Base-by-base conservation (phyloP, 306 rosid species). In the Prunus armeniaca region DNA sequence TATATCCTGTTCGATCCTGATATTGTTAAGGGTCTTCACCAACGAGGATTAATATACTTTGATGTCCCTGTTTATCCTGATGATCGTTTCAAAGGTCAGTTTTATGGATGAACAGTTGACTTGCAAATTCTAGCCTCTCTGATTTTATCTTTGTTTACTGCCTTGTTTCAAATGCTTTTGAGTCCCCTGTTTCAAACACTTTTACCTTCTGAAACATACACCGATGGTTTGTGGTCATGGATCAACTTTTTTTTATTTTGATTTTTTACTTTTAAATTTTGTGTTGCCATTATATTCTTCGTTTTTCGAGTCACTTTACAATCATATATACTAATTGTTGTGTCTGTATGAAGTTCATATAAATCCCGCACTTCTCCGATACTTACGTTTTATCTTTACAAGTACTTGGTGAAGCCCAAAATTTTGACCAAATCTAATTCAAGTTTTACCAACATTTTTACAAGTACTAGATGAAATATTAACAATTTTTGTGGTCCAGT, bases 11-110 rank as follows among this genome's bases (percentile, higher is more conserved):
- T 90, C 62, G 94, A 94, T 75, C 89, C 96, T 64, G 87, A 88
- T 32, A 32, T 86, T 58, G 79, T 90, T 51, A 91, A 82, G 81
- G 93, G 84, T 78, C 94, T 91, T 80, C 81, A 25, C 79, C 86
- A 80, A 79, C 86, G 91, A 45, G 97, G 97, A 65, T 77, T 94
- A 82, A 12, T 91, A 78, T 94, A 94, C 84, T 94, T 91, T 76
- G 97, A 94, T 75, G 94, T 91, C 79, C 94, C 97, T 47, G 86
- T 94, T 65, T 82, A 90, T 84, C 86, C 98, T 3, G 91, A 90
- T 72, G 96, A 94, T 61, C 89, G 97, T 41, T 88, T 94, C 71
- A 91, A 91, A 89, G 97, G 97, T 87, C 65, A 87, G 77, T 77
- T 41, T 63, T 34, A 11, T 56, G 17, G 34, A 56, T 74, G 19